These are phyloP conservation scores for Hymenoscyphus fraxineus DNA, from an alignment of 2,329 filamentous ascomycete species.

Conservation along the genomic window DNA sequence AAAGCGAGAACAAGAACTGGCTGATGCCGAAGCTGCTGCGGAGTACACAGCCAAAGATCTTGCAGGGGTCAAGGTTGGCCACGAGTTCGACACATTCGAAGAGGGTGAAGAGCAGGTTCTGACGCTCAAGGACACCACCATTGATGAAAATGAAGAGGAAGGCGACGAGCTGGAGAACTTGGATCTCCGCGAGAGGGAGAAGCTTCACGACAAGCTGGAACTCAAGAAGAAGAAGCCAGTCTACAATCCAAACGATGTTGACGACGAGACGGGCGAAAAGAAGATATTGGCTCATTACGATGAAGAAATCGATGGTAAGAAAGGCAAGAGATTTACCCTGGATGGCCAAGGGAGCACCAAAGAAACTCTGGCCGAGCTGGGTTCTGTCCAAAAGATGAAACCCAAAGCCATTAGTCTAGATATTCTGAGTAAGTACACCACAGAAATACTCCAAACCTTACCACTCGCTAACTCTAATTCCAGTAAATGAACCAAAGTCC, in stretches of 20 bases:
- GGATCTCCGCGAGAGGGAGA: conserved; percentile 67
- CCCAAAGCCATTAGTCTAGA: conserved; percentile 74
- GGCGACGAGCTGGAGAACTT: conserved; percentile 87
- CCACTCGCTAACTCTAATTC: conserved; percentile 36
- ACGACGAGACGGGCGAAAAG: conserved; percentile 58
- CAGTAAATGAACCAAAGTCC: conserved; percentile 65
- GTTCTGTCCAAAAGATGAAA: conserved; percentile 57
- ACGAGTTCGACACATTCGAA: conserved; percentile 77
- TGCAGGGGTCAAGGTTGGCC: conserved; percentile 85
- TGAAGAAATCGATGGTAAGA: conserved; percentile 89
- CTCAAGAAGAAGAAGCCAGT: conserved; percentile 85
- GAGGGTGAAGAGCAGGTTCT: conserved; percentile 84
- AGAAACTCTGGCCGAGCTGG: conserved; percentile 51
- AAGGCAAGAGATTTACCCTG: conserved; percentile 81
- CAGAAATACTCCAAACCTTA: background rate
- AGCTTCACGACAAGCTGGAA: conserved; percentile 70
- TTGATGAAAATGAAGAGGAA: conserved; percentile 78
- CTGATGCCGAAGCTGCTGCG: conserved; percentile 67
- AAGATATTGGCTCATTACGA: conserved; percentile 87
- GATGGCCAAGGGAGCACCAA: conserved; percentile 70
- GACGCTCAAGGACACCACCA: conserved; percentile 88
- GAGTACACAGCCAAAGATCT: conserved; percentile 85
- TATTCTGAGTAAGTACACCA: conserved; percentile 48
- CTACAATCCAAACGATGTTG: conserved; percentile 79
- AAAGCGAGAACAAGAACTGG: conserved; percentile 70